Conservation (phyloP, 805 yeast genomes). For the Pichia gijzeniarum region DNA sequence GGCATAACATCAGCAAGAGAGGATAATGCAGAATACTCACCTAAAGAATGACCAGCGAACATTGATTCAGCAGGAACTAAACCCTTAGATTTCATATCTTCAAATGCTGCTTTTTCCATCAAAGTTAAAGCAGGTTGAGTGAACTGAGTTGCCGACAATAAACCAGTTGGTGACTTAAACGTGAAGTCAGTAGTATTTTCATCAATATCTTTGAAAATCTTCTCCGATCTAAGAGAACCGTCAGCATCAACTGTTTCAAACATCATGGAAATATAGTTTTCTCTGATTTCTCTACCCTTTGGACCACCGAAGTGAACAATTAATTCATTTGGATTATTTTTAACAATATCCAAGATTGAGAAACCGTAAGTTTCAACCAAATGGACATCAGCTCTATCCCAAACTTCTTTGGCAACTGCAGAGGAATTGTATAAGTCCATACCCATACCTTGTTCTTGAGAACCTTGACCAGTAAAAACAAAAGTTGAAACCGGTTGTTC, state of each 20-base stretch:
- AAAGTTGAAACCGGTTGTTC: constrained; percentile 97
- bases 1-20: constrained; percentile 99
- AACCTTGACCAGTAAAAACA: constrained; percentile 99
- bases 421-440: constrained; percentile 93
- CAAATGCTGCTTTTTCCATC: constrained; percentile 99
- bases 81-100: constrained; percentile 94
- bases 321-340: constrained; percentile 89
- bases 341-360: constrained; percentile 92
- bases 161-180: constrained; percentile 88
- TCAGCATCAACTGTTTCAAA: constrained; percentile 88
- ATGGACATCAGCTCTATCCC: constrained; percentile 97
- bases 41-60: constrained; percentile 99
- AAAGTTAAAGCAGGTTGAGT: constrained; percentile 98
- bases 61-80: constrained; percentile 87
- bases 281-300: constrained; percentile 90
- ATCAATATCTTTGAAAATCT: constrained; percentile 88
- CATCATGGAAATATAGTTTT: constrained; percentile 94
- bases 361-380: constrained; percentile 92
- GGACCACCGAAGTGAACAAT: constrained; percentile 98
- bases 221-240: constrained; percentile 82
- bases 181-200: constrained; percentile 78
- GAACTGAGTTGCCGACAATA: constrained; percentile 95
- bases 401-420: constrained; percentile 86
- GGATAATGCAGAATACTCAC: constrained; percentile 97
- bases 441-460: constrained; percentile 99